Base-by-base conservation (phyloP, 768 basidiomycete genomes). In the Boletus pseudo-olivaceus region DNA sequence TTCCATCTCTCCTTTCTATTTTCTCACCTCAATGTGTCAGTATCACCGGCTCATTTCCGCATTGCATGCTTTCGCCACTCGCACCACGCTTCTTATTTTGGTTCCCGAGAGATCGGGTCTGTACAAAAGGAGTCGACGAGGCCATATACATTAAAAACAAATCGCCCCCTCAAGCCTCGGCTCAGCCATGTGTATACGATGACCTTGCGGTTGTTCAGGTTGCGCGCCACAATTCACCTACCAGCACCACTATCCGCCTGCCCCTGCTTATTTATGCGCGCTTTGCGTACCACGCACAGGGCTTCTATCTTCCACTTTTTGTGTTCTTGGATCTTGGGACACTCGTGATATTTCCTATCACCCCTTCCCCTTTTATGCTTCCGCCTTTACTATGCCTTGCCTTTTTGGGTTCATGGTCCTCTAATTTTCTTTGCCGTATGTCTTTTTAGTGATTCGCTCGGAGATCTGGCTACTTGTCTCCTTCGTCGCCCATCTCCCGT, bases 251-350 rank as follows among this genome's bases (percentile, higher is more conserved):
- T 67, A 59, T 60, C 51, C 55, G 47, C 43, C 56, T 47, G 26
- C 51, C 57, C 56, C 58, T 69, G 68, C 67, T 68, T 72, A 72
- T 68, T 69, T 69, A 67, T 68, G 59, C 61, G 60, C 58, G 50
- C 64, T 58, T 58, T 57, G 60, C 59, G 59, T 58, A 53, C 55
- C 49, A 53, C 53, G 54, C 58, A 50, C 56, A 58, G 58, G 61
- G 57, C 48, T 64, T 63, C 53, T 64, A 68, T 73, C 65, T 68
- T 50, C 57, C 15, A 55, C 54, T 51, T 55, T 53, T 56, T 71
- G 71, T 75, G 70, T 72, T 76, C 68, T 75, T 74, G 76, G 70
- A 72, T 78, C 67, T 64, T 70, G 72, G 70, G 70, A 72, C 68
- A 58, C 29, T 54, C 49, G 60, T 60, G 56, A 60, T 66, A 64